These are phyloP conservation scores for Graphiopsis chlorocephala DNA, from an alignment of 2,329 filamentous ascomycete genomes.

Conservation along the genomic window DNA sequence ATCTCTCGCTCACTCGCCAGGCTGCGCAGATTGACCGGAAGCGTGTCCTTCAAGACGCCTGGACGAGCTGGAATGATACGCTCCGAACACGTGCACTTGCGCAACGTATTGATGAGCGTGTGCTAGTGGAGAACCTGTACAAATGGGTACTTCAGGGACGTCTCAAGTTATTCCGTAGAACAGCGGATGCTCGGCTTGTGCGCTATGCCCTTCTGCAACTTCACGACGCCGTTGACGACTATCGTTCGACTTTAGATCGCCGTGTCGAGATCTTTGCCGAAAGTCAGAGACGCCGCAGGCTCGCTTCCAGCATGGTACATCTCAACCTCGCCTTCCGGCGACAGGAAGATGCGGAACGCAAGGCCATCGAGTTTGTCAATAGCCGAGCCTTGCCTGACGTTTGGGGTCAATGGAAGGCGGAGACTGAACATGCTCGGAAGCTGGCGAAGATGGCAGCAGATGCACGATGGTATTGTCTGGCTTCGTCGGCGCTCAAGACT, in stretches of 20 bases:
- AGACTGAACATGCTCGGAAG: slow-evolving; percentile 43
- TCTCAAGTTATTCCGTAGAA: slow-evolving; percentile 40
- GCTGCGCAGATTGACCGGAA: slow-evolving; percentile 51
- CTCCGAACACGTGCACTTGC: slow-evolving; percentile 54
- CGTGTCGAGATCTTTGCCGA: slow-evolving; percentile 23
- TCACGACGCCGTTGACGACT: slow-evolving; percentile 10
- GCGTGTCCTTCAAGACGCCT: slow-evolving; percentile 56
- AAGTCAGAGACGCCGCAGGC: slow-evolving; percentile 27
- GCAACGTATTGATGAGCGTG: slow-evolving; percentile 54
- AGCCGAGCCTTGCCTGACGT: slow-evolving; percentile 39
- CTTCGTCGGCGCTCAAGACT: slow-evolving; percentile 47
- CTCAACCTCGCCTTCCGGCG: slow-evolving; percentile 30
- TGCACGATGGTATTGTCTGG: slow-evolving; percentile 56
- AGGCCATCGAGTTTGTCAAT: slow-evolving; percentile 43
- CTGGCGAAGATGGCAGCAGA: slow-evolving; percentile 54
- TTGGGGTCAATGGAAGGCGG: slow-evolving; percentile 37
- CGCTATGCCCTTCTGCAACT: slow-evolving; percentile 18
- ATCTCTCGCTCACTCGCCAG: slow-evolving; percentile 33
- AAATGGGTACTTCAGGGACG: slow-evolving; percentile 58
- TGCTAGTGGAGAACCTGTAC: slow-evolving; percentile 57
- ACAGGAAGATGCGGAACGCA: slow-evolving; percentile 35
- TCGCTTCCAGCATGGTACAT: slow-evolving; percentile 29
- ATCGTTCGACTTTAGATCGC: slow-evolving; percentile 20
- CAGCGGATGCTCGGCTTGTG: slow-evolving; percentile 29
- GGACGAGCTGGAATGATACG: slow-evolving; percentile 61